Conservation (phyloP, 495 filamentous ascomycete species). For the Penicillium cosmopolitanum region DNA sequence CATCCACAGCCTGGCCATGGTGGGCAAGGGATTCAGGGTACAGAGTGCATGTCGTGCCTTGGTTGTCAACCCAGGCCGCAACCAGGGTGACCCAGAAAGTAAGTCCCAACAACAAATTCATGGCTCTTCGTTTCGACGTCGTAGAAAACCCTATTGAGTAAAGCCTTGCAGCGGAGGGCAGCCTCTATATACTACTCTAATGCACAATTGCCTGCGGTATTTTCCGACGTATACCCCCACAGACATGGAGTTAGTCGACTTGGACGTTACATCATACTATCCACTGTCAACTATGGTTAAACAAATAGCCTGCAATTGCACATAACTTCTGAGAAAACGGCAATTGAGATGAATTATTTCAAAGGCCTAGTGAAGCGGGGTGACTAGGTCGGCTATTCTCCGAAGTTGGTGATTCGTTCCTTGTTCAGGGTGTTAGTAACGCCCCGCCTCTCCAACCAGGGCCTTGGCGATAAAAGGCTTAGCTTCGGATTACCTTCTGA, state of each 20-base stretch:
- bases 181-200: constrained; percentile 3
- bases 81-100: constrained; percentile 15
- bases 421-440: neutral
- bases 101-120: constrained; percentile 17
- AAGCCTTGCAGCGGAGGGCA: neutral
- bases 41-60: constrained; percentile 23
- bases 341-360: constrained; percentile 8
- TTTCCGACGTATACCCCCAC: constrained; percentile 12
- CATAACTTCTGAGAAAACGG: neutral
- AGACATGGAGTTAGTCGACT: neutral
- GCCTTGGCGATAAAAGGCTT: neutral
- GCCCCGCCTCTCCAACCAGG: constrained; percentile 9
- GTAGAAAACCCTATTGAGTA: neutral
- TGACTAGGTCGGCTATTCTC: constrained; percentile 8
- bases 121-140: neutral
- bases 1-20: constrained; percentile 30
- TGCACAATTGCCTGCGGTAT: neutral
- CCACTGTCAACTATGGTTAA: constrained; percentile 6
- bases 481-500: constrained; percentile 6
- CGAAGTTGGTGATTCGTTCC: constrained; percentile 2
- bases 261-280: constrained; percentile 11
- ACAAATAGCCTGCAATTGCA: constrained; percentile 5
- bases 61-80: constrained; percentile 24
- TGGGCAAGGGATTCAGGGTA: constrained; percentile 21
- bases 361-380: constrained; percentile 10